phyloP scores from a whole-genome alignment of 768 basidiomycete genomes.

The Collybia nuda region DNA sequence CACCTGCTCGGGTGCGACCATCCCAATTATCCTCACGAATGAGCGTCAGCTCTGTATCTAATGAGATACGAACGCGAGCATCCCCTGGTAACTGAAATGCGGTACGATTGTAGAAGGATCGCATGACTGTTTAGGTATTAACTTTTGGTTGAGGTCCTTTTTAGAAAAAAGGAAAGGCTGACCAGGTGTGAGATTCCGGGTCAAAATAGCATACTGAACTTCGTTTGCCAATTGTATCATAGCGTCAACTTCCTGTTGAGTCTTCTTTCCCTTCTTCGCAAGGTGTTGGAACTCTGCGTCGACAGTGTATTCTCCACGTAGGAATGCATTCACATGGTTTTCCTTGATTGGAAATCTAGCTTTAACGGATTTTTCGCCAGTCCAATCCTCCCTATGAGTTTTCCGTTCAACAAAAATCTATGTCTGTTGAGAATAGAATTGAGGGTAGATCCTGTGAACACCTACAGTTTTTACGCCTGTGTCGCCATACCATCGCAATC shows the following conservation, averaged over 20 bases:
- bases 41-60: slow-evolving; percentile 95
- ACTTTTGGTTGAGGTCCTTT: neutral
- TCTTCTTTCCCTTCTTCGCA: slow-evolving; percentile 89
- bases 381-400: slow-evolving; percentile 98
- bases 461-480: slow-evolving; percentile 74
- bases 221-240: slow-evolving; percentile 98
- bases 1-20: slow-evolving; percentile 65
- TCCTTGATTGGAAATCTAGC: slow-evolving; percentile 96
- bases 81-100: slow-evolving; percentile 99
- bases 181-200: slow-evolving; percentile 84
- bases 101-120: slow-evolving; percentile 98
- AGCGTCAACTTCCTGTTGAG: slow-evolving; percentile 82
- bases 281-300: slow-evolving; percentile 90
- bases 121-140: slow-evolving; percentile 61
- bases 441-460: slow-evolving; percentile 4
- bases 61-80: slow-evolving; percentile 96
- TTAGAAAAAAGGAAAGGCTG: slow-evolving; percentile 12
- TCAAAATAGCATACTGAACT: slow-evolving; percentile 88
- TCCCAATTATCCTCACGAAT: slow-evolving; percentile 98
- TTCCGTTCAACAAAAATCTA: slow-evolving; percentile 89
- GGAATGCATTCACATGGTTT: slow-evolving; percentile 87
- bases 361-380: slow-evolving; percentile 98
- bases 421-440: neutral
- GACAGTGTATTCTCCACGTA: slow-evolving; percentile 88
- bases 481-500: slow-evolving; percentile 97